A percentile compares a stretch with the other conserved stretches of the same genome.
Evolutionary conservation across 805 yeast genomes (phyloP).

Genomic region (Candida ortonii): DNA sequence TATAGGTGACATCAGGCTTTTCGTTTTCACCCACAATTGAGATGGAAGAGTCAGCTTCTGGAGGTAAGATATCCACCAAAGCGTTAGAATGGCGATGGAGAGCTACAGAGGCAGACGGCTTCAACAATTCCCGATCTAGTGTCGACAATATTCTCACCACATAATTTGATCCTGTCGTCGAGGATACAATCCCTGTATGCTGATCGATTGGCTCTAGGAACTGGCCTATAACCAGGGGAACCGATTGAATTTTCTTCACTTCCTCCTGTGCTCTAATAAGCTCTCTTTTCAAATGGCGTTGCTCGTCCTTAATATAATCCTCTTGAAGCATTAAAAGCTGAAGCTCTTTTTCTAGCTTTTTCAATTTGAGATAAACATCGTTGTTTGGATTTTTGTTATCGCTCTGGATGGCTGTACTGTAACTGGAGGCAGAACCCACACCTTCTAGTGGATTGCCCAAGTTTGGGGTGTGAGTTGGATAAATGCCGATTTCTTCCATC

Average conservation of each 20-base stretch:
- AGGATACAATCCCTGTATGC: slow-evolving; percentile 92
- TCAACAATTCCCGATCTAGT: slow-evolving; percentile 87
- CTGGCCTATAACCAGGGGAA: slow-evolving; percentile 97
- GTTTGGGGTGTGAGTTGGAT: slow-evolving; percentile 29
- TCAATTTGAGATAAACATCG: slow-evolving; percentile 81
- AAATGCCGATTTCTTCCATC: slow-evolving; percentile 67
- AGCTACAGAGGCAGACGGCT: slow-evolving; percentile 94
- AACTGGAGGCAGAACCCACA: slow-evolving; percentile 24
- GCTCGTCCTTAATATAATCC: slow-evolving; percentile 96
- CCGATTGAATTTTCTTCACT: slow-evolving; percentile 95
- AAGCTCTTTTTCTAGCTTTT: slow-evolving; percentile 85
- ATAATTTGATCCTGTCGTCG: slow-evolving; percentile 96
- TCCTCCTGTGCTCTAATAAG: slow-evolving; percentile 96
- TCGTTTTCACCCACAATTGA: slow-evolving; percentile 93
- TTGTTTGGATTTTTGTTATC: slow-evolving; percentile 32
- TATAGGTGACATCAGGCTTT: slow-evolving; percentile 88
- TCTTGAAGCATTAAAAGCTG: slow-evolving; percentile 86
- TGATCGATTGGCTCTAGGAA: slow-evolving; percentile 97
- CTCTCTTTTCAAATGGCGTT: slow-evolving; percentile 92
- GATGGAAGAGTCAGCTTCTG: slow-evolving; percentile 96
- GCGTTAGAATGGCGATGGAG: slow-evolving; percentile 98
- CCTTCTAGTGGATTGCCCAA: slow-evolving; percentile 26
- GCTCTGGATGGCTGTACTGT: slow-evolving; percentile 16
- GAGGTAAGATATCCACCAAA: slow-evolving; percentile 93
- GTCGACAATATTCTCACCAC: slow-evolving; percentile 95